Base-by-base conservation (phyloP, 768 basidiomycete species). In the Suillus sp. region DNA sequence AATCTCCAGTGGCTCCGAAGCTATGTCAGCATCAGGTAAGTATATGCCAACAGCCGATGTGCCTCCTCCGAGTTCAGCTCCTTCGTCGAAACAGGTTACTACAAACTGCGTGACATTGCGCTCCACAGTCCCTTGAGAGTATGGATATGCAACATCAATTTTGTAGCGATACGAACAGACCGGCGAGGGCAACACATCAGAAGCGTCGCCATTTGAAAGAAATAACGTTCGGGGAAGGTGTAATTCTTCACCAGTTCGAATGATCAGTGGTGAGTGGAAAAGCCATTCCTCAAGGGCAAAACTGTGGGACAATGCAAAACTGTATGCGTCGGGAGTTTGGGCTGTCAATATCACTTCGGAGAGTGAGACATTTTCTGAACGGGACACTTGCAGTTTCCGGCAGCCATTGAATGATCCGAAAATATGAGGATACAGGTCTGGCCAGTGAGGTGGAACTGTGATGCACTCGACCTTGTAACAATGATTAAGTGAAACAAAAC, bases 101-200 rank as follows among this genome's bases (percentile, higher is more conserved):
- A 88, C 76, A 57, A 93, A 74, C 53, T 75, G 79, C 0, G 92
- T 93, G 22, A 66, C 61, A 14, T 79, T 80, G 35, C 73, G 74
- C 40, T 78, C 70, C 16, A 83, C 79, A 65, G 80, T 76, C 35
- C 94, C 94, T 77, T 95, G 93, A n/a, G 81, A 76, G 27, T 89
- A 86, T 11, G 94, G 92, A 64, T 89, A 84, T 4, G 85, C 67
- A 79, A 92, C 81, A 59, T 85, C 82, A 32, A 92, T 72, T 50
- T 77, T 79, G 64, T 84, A 89, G 40, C 70, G 69, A 42, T 80
- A 75, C 11, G 67, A 61, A 51, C 66, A 58, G 20, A 71, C 57
- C 1, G 61, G 63, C 35, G 67, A 61, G 3, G 51, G 50, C 18
- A 65, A 38, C 35, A 68, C 51, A 55, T 63, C 56, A 18, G 56